Conservation (phyloP, 148 eudicot species). For the Vaccinium darrowii region DNA sequence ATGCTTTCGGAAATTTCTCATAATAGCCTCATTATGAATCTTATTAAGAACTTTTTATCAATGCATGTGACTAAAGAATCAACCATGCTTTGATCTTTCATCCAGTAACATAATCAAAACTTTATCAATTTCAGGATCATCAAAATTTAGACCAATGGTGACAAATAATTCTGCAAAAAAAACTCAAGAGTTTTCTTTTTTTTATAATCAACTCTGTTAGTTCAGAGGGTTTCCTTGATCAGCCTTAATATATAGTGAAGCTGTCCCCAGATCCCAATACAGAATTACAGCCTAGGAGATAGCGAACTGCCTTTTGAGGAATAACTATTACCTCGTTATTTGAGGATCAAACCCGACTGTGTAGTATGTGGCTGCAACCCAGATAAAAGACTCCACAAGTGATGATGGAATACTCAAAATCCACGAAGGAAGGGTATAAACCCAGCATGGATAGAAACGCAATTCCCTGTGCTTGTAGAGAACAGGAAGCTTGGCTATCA, state of each 20-base stretch:
- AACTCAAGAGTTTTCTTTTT: not conserved
- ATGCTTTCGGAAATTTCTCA: not conserved
- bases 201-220: no score
- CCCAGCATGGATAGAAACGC: conserved; percentile 92
- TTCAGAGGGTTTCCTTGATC: not conserved
- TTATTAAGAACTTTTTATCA: no score
- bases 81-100: not conserved
- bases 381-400: conserved; percentile 67
- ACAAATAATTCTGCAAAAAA: not conserved
- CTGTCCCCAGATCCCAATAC: not conserved
- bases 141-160: not conserved
- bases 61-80: not conserved
- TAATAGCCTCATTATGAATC: not conserved
- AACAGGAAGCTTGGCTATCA: conserved; percentile 89
- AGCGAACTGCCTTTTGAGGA: not conserved
- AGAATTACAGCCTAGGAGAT: not conserved
- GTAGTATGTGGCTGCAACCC: conserved; percentile 86
- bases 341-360: conserved; percentile 91
- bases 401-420: conserved; percentile 78
- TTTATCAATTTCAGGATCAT: not conserved
- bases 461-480: conserved; percentile 92
- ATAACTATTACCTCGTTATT: conserved; percentile 50
- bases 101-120: not conserved
- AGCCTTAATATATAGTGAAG: not conserved
- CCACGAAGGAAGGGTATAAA: conserved; percentile 89